Evolutionary conservation across 768 basidiomycete species (phyloP), one percentile per base, ranked within the genome.

Genomic region (Russula olivacea): DNA sequence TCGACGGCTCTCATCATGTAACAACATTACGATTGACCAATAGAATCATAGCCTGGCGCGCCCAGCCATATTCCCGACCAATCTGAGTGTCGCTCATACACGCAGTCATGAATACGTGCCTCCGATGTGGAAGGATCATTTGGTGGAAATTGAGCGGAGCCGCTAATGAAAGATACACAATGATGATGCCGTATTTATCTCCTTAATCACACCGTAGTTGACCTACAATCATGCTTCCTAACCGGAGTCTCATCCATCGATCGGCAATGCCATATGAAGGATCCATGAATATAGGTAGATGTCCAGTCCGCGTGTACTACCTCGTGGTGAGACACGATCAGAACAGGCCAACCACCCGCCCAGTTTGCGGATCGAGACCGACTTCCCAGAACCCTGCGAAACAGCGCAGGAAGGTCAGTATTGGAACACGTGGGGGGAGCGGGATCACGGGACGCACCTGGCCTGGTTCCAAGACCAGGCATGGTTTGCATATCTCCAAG

Each of bases 401-500:
- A 30, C 4, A 49, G 9, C 52, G 61, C 52, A 57, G 2, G 65
- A 47, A 58, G 15, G 63, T 48, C 30, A 69, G 66, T 59, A 17
- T 40, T 28, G 38, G 9, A n/a, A 34, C 51, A 43, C 38, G n/a
- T n/a, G 28, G 32, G 19, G 36, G 23, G 5, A 28, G 28, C n/a
- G 19, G 41, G 23, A 4, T 59, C 12, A 21, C 28, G 25, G 21
- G 49, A 63, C 76, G 68, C 61, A 85, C 89, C 91, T 73, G 93
- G 93, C 64, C 93, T 86, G 63, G 93, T 97, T 28, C 87, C 91
- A 47, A 97, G 82, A 68, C 94, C 96, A 49, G 96, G 96, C 93
- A 99, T 96, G 60, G 94, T 98, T 74, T 92, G 89, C 91, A 99
- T 98, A 73, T 95, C 93, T 43, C 91, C 92, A n/a, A 91, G 80